These are phyloP conservation scores for Gentiana macrophylla DNA, from an alignment of 257 asterid species.

Conservation along the genomic window DNA sequence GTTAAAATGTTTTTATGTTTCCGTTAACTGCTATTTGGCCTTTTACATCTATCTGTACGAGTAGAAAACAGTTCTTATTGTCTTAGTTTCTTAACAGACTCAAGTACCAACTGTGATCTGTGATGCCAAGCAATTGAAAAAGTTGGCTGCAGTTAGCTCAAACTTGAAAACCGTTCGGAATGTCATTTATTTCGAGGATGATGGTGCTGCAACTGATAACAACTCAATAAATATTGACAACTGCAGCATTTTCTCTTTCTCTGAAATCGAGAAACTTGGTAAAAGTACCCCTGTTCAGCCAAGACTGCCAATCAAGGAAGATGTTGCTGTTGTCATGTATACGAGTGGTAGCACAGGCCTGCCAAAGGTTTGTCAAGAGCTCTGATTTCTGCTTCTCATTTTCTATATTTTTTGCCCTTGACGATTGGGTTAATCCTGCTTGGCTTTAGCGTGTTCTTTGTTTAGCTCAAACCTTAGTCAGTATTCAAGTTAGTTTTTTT, in stretches of 20 bases:
- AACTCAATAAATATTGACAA: slow-evolving; percentile 22
- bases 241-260: slow-evolving; percentile 54
- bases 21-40: slow-evolving; percentile 4
- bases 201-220: slow-evolving; percentile 28
- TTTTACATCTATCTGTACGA: slow-evolving; percentile 4
- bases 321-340: slow-evolving; percentile 85
- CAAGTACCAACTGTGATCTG: slow-evolving; percentile 78
- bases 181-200: slow-evolving; percentile 58
- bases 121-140: slow-evolving; percentile 68
- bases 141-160: slow-evolving; percentile 49
- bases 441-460: slow-evolving; percentile 3
- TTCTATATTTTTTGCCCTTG: too few relatives aligned
- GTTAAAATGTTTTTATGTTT: not conserved
- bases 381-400: not conserved
- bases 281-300: slow-evolving; percentile 40
- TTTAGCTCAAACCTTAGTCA: too few relatives aligned
- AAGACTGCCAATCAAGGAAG: slow-evolving; percentile 59
- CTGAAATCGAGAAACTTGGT: slow-evolving; percentile 76
- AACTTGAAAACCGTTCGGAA: slow-evolving; percentile 50
- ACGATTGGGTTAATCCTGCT: not conserved
- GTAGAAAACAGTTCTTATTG: slow-evolving; percentile 6
- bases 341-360: slow-evolving; percentile 97
- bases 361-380: slow-evolving; percentile 55
- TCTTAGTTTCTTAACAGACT: slow-evolving; percentile 47
- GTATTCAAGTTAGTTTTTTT: too few relatives aligned